phyloP scores from a whole-genome alignment of 441 rosid species.

The Gossypium schwendimanii region DNA sequence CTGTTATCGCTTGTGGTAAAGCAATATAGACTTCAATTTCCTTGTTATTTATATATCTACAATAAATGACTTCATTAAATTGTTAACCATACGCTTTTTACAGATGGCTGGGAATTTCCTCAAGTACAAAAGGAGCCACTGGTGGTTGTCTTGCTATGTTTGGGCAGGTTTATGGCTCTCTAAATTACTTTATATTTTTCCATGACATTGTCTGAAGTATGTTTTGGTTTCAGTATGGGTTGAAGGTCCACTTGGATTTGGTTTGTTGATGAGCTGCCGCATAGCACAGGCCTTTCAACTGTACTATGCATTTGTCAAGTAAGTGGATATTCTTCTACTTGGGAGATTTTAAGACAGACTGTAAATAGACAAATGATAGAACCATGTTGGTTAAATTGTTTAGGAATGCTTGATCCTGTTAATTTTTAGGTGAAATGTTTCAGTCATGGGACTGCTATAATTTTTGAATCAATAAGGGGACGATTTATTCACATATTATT shows the following conservation, averaged over 20 bases:
- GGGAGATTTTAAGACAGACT: background rate
- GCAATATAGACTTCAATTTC: background rate
- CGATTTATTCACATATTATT: too few species aligned
- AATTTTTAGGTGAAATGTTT: background rate
- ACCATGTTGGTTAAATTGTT: background rate
- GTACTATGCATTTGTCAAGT: slow-evolving; percentile 78
- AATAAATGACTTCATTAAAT: background rate
- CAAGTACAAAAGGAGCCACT: slow-evolving; percentile 36
- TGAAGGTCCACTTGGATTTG: slow-evolving; percentile 90
- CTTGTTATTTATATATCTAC: background rate
- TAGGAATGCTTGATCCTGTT: background rate
- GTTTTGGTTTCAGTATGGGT: slow-evolving; percentile 59
- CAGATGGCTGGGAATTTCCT: slow-evolving; percentile 59
- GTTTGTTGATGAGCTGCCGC: slow-evolving; percentile 80
- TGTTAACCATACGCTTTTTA: slow-evolving; percentile 6
- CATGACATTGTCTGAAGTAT: background rate
- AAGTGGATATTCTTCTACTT: slow-evolving; percentile 22
- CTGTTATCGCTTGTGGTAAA: slow-evolving; percentile 57
- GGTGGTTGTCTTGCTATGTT: slow-evolving; percentile 76
- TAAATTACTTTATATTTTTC: background rate
- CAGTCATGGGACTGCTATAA: background rate
- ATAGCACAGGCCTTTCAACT: slow-evolving; percentile 77
- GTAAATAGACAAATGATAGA: background rate
- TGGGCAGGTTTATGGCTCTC: slow-evolving; percentile 67
- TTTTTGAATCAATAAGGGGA: background rate